Base-by-base conservation (phyloP, 441 rosid species). In the Melastoma candidum region DNA sequence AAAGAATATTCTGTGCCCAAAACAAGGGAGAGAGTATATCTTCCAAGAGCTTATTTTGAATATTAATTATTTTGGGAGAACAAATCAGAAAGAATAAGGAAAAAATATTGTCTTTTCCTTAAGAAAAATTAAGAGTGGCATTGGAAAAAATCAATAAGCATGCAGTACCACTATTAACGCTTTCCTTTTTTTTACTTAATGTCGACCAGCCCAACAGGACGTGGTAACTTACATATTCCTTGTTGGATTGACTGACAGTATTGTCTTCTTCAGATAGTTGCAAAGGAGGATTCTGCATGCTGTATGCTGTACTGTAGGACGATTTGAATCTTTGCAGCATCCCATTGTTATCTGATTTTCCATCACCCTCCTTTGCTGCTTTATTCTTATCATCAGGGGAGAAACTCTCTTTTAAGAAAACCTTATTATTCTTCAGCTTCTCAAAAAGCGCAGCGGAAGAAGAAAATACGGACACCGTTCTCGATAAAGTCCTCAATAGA, bases 391-490 rank as follows among this genome's bases (percentile, higher is more conserved):
- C 61, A n/a, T 71, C 80, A 65, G 61, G 74, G 60, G 32, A 51
- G 56, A 51, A 29, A 53, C 41, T 60, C 66, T 66, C 73, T 70
- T 56, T 72, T 0, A 63, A 65, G 12, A 66, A 61, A 59, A 74
- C 46, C 65, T 71, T 85, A n/a, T 74, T 85, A 47, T 66, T 82
- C 74, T 64, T 80, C 53, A 87, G 76, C 87, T 94, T 87, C 72
- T 94, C 87, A 63, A 90, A 90, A 63, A 94, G 90, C 53, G 99
- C 99, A 65, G 97, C 85, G 17, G 97, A 94, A 45, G 99, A 94
- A 76, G 99, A 94, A 74, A 94, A 94, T 60, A 83, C 99, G 52
- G 96, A 89, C n/a, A 87, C 96, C 4, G 84, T 82, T 78, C 97
- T 89, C 44, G 97, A 89, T 51, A 94, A 89, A 2, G 95, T 77